These are phyloP conservation scores for Cordyceps farinosa DNA, from an alignment of 2,329 filamentous ascomycete genomes.

Conservation along the genomic window DNA sequence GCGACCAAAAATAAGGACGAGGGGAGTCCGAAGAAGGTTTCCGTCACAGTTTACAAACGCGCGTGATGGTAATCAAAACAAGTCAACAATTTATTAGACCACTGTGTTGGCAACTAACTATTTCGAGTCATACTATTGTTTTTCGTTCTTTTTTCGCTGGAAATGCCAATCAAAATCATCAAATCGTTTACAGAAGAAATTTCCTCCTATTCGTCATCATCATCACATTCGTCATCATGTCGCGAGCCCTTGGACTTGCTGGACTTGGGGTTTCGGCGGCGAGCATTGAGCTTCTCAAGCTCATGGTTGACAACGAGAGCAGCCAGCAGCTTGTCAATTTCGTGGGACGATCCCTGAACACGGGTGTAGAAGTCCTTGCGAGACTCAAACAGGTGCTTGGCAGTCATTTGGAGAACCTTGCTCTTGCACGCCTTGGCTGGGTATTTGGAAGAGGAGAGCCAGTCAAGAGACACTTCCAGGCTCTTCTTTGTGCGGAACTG, in stretches of 20 bases:
- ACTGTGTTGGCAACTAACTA: constrained; percentile 22
- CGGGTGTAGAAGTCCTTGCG: constrained; percentile 37
- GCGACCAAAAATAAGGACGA: constrained; percentile 33
- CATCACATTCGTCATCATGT: constrained; percentile 25
- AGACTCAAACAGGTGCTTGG: constrained; percentile 32
- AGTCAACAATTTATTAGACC: constrained; percentile 14
- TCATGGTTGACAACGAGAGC: constrained; percentile 38
- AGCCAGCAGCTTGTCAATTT: constrained; percentile 33
- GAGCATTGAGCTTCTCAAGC: constrained; percentile 37
- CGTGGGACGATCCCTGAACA: constrained; percentile 30
- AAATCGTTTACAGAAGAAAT: constrained; percentile 8
- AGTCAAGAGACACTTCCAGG: constrained; percentile 37
- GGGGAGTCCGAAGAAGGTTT: constrained; percentile 33
- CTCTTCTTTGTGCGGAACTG: constrained; percentile 41
- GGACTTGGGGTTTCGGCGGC: constrained; percentile 29
- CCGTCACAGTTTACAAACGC: constrained; percentile 23
- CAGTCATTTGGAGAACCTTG: constrained; percentile 27
- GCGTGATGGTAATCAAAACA: neutral
- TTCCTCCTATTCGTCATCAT: constrained; percentile 25
- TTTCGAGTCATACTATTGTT: constrained; percentile 19
- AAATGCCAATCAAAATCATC: constrained; percentile 16
- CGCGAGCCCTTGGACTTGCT: constrained; percentile 26
- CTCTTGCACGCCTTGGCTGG: constrained; percentile 26
- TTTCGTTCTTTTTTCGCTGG: constrained; percentile 1
- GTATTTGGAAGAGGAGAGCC: constrained; percentile 32